These are phyloP conservation scores for Alnus glutinosa DNA, from an alignment of 306 rosid genomes.

Conservation along the genomic window DNA sequence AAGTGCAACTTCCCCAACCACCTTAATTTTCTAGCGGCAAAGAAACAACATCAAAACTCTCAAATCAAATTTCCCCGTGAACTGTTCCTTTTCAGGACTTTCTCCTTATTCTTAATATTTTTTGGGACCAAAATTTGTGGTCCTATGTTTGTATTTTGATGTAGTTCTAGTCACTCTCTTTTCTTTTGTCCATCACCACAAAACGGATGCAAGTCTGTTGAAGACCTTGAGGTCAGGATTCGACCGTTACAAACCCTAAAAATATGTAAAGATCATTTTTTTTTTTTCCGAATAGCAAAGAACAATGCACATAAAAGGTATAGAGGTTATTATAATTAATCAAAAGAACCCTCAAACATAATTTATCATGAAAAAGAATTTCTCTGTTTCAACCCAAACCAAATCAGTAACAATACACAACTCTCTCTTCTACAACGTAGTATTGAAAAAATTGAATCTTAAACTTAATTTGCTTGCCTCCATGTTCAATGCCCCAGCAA, in stretches of 20 bases:
- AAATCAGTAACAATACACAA: slow-evolving; percentile 49
- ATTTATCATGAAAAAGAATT: slow-evolving; percentile 35
- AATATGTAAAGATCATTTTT: no score
- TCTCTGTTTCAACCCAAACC: slow-evolving; percentile 57
- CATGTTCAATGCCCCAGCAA: slow-evolving; percentile 60
- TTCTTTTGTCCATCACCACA: no score
- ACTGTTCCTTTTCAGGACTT: background rate
- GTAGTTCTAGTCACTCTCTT: no score
- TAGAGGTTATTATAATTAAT: background rate
- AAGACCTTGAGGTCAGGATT: no score
- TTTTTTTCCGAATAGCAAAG: slow-evolving; percentile 7
- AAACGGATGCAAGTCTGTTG: no score
- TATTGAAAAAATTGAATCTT: slow-evolving; percentile 36
- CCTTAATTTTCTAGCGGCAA: background rate
- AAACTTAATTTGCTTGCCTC: slow-evolving; percentile 51
- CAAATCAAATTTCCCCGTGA: background rate
- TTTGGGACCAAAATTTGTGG: no score
- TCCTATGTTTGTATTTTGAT: background rate
- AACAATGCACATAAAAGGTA: slow-evolving; percentile 21
- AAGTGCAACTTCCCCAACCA: background rate
- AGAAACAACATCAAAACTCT: background rate
- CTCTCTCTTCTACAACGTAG: slow-evolving; percentile 34
- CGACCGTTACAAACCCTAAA: no score
- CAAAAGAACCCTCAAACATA: background rate
- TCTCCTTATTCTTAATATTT: no score